Evolutionary conservation across 768 basidiomycete species (phyloP).

Genomic region (Crepidotus variabilis): DNA sequence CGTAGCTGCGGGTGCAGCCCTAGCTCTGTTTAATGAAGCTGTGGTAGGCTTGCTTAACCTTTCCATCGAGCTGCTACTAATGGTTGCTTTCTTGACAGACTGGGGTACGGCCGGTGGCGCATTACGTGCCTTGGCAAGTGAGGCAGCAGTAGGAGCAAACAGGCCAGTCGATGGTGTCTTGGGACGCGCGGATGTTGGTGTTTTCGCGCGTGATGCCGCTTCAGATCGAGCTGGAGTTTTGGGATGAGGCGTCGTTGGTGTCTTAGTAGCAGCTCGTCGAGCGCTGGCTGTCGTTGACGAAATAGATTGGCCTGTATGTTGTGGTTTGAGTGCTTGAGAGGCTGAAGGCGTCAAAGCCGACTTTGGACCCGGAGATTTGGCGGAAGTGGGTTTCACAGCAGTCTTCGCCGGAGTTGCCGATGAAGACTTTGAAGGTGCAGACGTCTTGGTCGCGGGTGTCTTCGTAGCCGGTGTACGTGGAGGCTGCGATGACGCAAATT

Average conservation of each 20-base stretch:
- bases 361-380: conserved; percentile 20
- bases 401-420: conserved; percentile 18
- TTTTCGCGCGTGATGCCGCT: conserved; percentile 30
- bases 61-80: conserved; percentile 53
- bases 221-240: conserved; percentile 28
- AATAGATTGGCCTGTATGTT: conserved; percentile 29
- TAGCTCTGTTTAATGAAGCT: conserved; percentile 64
- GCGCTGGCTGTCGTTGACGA: conserved; percentile 17
- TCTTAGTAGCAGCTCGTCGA: conserved; percentile 18
- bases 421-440: conserved; percentile 5
- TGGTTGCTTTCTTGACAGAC: conserved; percentile 50
- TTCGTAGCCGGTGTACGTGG: conserved; percentile 11
- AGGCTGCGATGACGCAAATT: conserved; percentile 1
- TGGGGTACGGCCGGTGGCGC: conserved; percentile 41
- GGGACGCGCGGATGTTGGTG: conserved; percentile 37
- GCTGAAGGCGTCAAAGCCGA: conserved; percentile 18
- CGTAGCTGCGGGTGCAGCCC: conserved; percentile 32
- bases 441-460: conserved; percentile 11
- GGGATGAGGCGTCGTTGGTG: conserved; percentile 15
- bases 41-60: conserved; percentile 82
- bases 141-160: conserved; percentile 82
- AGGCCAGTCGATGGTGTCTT: conserved; percentile 67
- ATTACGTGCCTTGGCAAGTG: conserved; percentile 66
- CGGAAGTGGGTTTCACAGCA: conserved; percentile 19
- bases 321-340: conserved; percentile 28